These are phyloP conservation scores for Paxillus rubicundulus DNA, from an alignment of 768 basidiomycete species.

Conservation along the genomic window DNA sequence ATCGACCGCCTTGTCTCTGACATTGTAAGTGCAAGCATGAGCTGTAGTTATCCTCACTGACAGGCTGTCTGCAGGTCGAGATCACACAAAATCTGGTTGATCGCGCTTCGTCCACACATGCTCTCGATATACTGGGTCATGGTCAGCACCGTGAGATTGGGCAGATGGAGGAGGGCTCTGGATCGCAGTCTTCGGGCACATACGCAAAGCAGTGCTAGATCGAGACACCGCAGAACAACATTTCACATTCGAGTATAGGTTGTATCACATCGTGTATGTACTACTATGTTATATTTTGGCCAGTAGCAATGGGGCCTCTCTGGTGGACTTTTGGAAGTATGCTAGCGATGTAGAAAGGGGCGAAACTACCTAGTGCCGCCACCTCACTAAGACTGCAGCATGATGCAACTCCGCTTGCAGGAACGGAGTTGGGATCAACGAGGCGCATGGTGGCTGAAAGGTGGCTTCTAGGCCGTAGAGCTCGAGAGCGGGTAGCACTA, in stretches of 20 bases:
- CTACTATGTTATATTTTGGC: not conserved
- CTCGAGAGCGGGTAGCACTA: no score
- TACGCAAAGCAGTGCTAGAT: constrained; percentile 64
- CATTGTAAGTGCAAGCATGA: constrained; percentile 46
- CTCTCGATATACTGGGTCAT: constrained; percentile 43
- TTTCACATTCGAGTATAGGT: not conserved
- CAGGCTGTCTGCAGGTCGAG: constrained; percentile 44
- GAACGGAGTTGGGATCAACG: no score
- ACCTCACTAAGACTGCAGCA: no score
- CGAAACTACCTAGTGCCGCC: no score
- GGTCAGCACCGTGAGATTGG: constrained; percentile 30
- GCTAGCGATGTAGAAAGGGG: no score
- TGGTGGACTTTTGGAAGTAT: no score
- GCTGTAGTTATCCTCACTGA: constrained; percentile 5
- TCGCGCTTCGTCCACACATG: constrained; percentile 47
- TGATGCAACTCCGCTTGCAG: no score
- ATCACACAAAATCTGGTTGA: constrained; percentile 57
- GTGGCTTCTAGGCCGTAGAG: no score
- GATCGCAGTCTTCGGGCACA: constrained; percentile 52
- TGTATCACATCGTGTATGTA: not conserved
- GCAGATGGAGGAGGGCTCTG: constrained; percentile 49
- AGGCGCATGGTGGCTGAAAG: no score
- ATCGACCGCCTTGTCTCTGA: constrained; percentile 66
- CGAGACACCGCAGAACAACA: constrained; percentile 3
- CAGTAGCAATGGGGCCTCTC: no score